A percentile compares a stretch with the other conserved stretches of the same genome.
phyloP scores from a whole-genome alignment of 2,329 filamentous ascomycete species.

The Trichoderma citrinoviride region DNA sequence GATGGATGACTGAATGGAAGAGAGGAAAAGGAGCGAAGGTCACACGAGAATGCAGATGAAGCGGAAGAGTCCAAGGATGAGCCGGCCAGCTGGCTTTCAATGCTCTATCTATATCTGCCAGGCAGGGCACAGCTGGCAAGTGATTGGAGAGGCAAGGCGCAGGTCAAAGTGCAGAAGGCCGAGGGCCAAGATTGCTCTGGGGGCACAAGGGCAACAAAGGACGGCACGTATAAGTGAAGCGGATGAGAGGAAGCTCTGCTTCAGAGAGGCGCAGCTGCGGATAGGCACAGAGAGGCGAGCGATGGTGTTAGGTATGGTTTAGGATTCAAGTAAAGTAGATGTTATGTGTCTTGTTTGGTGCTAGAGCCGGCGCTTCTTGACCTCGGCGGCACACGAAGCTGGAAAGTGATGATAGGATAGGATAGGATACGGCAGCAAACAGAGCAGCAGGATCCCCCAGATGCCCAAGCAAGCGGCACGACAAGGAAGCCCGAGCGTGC shows the following conservation, averaged over 20 bases:
- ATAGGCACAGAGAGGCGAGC: background rate
- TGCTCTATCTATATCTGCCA: conserved; percentile 4
- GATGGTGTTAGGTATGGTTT: background rate
- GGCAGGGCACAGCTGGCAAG: background rate
- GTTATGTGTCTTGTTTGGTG: too few species aligned
- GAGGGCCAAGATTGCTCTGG: background rate
- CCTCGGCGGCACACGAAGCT: background rate
- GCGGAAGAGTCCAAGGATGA: background rate
- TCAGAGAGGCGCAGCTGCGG: conserved; percentile 1
- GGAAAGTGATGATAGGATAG: background rate
- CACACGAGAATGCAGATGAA: background rate
- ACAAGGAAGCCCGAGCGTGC: background rate
- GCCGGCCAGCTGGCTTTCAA: background rate
- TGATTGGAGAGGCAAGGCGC: background rate
- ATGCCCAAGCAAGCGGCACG: background rate
- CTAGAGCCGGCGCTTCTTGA: background rate
- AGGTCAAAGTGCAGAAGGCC: background rate
- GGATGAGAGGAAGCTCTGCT: background rate
- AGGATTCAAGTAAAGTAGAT: background rate
- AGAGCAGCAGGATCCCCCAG: too few species aligned
- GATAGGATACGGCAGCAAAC: background rate
- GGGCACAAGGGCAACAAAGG: background rate
- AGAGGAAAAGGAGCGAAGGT: background rate
- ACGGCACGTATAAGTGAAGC: background rate
- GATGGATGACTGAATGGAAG: background rate